Conservation (phyloP, 1,139 yeast species). For the Kazachstania sp. region DNA sequence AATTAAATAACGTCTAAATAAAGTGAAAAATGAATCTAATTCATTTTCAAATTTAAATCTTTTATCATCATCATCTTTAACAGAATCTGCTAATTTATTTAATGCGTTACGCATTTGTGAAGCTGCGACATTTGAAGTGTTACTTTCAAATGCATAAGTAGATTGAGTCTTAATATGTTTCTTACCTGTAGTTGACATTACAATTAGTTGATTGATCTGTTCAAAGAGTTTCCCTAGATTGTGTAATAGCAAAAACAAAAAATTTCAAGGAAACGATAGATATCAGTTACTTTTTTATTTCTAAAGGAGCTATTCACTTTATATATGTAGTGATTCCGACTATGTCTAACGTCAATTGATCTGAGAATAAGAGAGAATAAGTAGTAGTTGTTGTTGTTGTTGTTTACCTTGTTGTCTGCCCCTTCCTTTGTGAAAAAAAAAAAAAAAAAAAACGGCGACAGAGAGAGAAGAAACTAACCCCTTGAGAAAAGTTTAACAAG, state of each 20-base stretch:
- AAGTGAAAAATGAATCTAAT: conserved; percentile 90
- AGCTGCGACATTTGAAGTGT: conserved; percentile 93
- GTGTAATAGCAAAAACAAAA: neutral
- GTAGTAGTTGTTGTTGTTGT: neutral
- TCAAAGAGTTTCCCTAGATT: neutral
- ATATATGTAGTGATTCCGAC: no score
- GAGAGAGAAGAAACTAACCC: no score
- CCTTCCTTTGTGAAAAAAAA: no score
- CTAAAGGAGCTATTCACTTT: no score
- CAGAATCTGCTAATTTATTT: conserved; percentile 80
- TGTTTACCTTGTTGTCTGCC: neutral
- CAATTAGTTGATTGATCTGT: neutral
- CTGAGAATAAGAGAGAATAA: no score
- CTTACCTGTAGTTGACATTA: conserved; percentile 27
- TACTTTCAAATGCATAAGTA: conserved; percentile 82
- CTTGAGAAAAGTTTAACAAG: no score
- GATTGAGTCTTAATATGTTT: conserved; percentile 66
- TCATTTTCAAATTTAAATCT: conserved; percentile 72
- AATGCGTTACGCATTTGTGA: conserved; percentile 96
- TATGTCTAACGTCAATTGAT: no score
- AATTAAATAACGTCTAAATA: conserved; percentile 83
- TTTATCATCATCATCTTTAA: conserved; percentile 43
- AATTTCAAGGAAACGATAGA: neutral
- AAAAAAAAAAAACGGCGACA: no score
- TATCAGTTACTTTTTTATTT: neutral